phyloP scores from a whole-genome alignment of 805 yeast species.

The Priceomyces medius region DNA sequence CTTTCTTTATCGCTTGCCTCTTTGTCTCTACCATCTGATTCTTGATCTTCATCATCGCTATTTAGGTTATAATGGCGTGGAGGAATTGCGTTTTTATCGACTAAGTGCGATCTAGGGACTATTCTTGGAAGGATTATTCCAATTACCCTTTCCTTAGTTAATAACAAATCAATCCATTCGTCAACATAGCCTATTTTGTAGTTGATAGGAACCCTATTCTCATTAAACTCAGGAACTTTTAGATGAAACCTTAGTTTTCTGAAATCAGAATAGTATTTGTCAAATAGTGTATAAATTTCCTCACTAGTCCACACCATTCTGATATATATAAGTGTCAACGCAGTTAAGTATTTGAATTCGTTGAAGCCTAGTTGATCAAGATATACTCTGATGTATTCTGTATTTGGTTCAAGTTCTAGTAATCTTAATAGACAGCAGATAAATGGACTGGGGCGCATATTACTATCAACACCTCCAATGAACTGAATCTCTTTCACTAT shows the following conservation, averaged over 20 bases:
- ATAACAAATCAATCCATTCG: slow-evolving; percentile 65
- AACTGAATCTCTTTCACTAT: slow-evolving; percentile 35
- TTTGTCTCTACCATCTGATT: too few relatives aligned
- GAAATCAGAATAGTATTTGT: slow-evolving; percentile 59
- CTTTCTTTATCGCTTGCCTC: slow-evolving; percentile 23
- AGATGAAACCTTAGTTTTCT: slow-evolving; percentile 57
- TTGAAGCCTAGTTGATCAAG: slow-evolving; percentile 53
- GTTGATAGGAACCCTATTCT: slow-evolving; percentile 25
- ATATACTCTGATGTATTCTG: slow-evolving; percentile 54
- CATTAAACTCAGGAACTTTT: slow-evolving; percentile 24
- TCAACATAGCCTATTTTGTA: slow-evolving; percentile 58
- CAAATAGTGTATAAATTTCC: slow-evolving; percentile 51
- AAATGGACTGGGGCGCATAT: slow-evolving; percentile 66
- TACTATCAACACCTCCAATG: slow-evolving; percentile 59
- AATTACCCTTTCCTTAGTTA: slow-evolving; percentile 57
- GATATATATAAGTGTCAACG: slow-evolving; percentile 64
- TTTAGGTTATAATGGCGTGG: slow-evolving; percentile 39
- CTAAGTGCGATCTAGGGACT: slow-evolving; percentile 37
- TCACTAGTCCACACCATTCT: slow-evolving; percentile 40
- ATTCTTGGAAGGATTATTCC: slow-evolving; percentile 75
- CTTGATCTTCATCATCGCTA: slow-evolving; percentile 11
- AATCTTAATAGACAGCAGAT: slow-evolving; percentile 74
- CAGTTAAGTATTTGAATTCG: slow-evolving; percentile 72
- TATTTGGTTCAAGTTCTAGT: slow-evolving; percentile 70
- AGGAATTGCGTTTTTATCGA: slow-evolving; percentile 40